phyloP scores from a whole-genome alignment of 2,329 filamentous ascomycete genomes.

The Helotiales sp. region DNA sequence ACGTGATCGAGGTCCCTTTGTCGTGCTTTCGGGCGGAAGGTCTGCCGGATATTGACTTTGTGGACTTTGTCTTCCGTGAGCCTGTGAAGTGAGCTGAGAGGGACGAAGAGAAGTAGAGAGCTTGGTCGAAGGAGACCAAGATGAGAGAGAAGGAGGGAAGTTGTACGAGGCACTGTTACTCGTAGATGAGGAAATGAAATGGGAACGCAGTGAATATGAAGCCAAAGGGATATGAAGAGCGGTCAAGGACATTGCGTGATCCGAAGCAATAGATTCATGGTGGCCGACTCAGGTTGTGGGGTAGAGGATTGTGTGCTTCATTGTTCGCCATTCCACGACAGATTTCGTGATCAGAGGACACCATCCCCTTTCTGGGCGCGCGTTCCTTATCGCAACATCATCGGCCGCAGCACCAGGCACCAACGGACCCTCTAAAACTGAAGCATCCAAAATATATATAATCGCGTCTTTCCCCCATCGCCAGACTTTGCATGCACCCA shows the following conservation, averaged over 20 bases:
- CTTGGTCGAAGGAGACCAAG: neutral
- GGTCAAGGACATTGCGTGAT: too few species aligned
- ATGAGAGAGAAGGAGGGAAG: neutral
- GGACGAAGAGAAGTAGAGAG: neutral
- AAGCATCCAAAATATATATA: constrained; percentile 6
- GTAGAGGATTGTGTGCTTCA: neutral
- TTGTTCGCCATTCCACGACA: constrained; percentile 2
- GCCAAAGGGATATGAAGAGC: too few species aligned
- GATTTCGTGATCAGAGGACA: constrained; percentile 13
- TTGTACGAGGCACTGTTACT: too few species aligned
- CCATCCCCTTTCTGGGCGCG: constrained; percentile 1
- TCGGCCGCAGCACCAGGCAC: constrained; percentile 15
- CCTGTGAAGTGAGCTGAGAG: neutral
- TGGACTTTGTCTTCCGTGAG: neutral
- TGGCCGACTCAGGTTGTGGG: neutral
- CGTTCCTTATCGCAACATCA: neutral
- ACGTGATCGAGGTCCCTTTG: neutral
- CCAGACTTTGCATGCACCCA: constrained; percentile 10
- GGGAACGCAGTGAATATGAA: too few species aligned
- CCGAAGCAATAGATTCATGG: too few species aligned
- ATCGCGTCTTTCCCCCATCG: constrained; percentile 3
- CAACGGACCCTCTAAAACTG: neutral
- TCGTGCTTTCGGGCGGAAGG: neutral
- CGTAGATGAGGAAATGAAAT: too few species aligned
- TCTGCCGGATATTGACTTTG: neutral